A percentile compares a stretch with the other conserved stretches of the same genome.
These are phyloP conservation scores for Cladosporium sp. DNA, from an alignment of 2,329 filamentous ascomycete species.

Conservation along the genomic window DNA sequence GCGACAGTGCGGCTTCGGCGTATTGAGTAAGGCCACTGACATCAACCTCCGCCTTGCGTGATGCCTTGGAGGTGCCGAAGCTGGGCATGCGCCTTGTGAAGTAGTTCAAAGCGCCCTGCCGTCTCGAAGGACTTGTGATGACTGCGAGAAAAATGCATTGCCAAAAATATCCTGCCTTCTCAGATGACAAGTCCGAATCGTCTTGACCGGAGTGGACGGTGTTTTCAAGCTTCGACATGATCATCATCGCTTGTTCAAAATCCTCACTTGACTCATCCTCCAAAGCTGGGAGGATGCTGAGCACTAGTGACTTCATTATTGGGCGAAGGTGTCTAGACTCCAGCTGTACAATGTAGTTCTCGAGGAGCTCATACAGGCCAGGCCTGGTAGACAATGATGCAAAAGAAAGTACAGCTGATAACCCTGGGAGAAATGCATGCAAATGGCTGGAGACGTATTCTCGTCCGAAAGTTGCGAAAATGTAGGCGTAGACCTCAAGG, in stretches of 20 bases:
- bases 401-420: constrained; percentile 86
- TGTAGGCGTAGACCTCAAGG: constrained; percentile 84
- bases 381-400: constrained; percentile 88
- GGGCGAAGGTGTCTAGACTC: constrained; percentile 70
- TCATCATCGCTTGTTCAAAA: constrained; percentile 78
- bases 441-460: constrained; percentile 68
- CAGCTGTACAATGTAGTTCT: constrained; percentile 71
- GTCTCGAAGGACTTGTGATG: constrained; percentile 80
- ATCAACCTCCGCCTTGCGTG: neutral
- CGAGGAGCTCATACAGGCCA: constrained; percentile 77
- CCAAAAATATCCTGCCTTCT: constrained; percentile 79
- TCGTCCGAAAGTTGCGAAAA: constrained; percentile 78
- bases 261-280: constrained; percentile 98
- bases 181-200: constrained; percentile 28
- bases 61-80: constrained; percentile 44
- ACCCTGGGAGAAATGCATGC: constrained; percentile 80
- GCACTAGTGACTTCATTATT: constrained; percentile 82
- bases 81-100: constrained; percentile 73
- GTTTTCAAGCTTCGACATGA: constrained; percentile 71
- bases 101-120: constrained; percentile 84
- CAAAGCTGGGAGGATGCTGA: constrained; percentile 83
- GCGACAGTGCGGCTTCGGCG: constrained; percentile 70
- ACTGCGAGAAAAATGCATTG: constrained; percentile 93
- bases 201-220: constrained; percentile 50
- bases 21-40: constrained; percentile 41